Evolutionary conservation across 805 yeast genomes (phyloP).

Genomic region (Zygosaccharomyces rouxii): DNA sequence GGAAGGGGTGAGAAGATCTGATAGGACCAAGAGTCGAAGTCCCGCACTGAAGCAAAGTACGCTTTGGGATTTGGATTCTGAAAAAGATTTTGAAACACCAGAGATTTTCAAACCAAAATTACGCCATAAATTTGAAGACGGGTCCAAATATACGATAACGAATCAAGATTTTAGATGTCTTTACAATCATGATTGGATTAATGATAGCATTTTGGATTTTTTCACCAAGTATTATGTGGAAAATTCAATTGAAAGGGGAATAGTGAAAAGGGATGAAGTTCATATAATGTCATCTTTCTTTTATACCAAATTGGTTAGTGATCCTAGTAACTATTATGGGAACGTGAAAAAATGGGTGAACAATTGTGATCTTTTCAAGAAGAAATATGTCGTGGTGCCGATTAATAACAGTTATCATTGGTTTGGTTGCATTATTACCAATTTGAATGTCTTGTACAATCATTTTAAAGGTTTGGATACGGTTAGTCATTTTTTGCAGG

Average conservation of each 20-base stretch:
- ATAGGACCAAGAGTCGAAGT: constrained; percentile 12
- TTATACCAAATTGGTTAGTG: constrained; percentile 55
- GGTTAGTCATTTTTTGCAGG: constrained; percentile 1
- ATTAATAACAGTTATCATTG: constrained; percentile 80
- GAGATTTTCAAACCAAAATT: constrained; percentile 41
- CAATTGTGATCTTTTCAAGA: constrained; percentile 57
- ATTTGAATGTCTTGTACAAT: constrained; percentile 35
- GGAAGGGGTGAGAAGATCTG: constrained; percentile 9
- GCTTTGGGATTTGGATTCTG: constrained; percentile 15
- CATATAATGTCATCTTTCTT: constrained; percentile 79
- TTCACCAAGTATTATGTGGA: constrained; percentile 60
- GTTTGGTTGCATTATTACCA: constrained; percentile 75
- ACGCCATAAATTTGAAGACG: constrained; percentile 49
- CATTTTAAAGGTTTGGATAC: constrained; percentile 10
- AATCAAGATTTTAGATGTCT: constrained; percentile 74
- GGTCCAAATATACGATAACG: constrained; percentile 51
- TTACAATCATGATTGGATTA: constrained; percentile 79
- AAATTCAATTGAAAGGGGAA: constrained; percentile 25
- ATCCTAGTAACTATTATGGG: constrained; percentile 44
- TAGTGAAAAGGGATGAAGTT: constrained; percentile 38
- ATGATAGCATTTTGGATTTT: constrained; percentile 84
- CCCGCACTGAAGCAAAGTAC: constrained; percentile 11
- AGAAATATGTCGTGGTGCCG: constrained; percentile 67
- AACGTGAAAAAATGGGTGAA: constrained; percentile 76
- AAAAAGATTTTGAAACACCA: constrained; percentile 23